A percentile compares a stretch with the other conserved stretches of the same genome.
Evolutionary conservation across 345 rosid species (phyloP).

Genomic region (Citrus mangshanensis): DNA sequence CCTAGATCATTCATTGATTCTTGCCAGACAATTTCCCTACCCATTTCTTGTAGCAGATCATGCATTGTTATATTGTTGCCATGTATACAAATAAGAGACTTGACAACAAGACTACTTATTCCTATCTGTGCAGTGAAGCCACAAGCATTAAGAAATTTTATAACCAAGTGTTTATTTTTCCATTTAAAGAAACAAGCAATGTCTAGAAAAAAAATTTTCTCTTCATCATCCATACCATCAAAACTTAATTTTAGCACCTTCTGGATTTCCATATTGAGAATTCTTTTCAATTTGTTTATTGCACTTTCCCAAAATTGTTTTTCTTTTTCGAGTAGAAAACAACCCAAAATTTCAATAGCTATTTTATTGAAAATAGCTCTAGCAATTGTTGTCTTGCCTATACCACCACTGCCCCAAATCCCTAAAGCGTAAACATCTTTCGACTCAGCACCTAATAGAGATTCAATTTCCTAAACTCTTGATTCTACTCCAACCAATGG

Average conservation of each 20-base stretch:
- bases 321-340: not conserved
- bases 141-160: not conserved
- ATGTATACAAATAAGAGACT: not conserved
- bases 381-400: no score
- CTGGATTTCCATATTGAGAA: not conserved
- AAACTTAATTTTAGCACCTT: constrained; percentile 1
- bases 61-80: constrained; percentile 2
- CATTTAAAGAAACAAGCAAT: constrained; percentile 17
- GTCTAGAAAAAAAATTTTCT: constrained; percentile 6
- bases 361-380: not conserved
- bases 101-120: not conserved
- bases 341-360: constrained; percentile 14
- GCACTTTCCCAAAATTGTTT: constrained; percentile 1
- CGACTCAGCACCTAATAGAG: no score
- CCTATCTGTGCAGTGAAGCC: not conserved
- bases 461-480: no score
- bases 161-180: no score
- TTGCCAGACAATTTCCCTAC: constrained; percentile 2
- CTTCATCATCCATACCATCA: constrained; percentile 1
- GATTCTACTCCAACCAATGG: no score
- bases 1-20: not conserved
- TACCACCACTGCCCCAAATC: no score
- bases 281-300: not conserved
- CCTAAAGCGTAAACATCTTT: no score
- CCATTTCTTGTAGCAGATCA: constrained; percentile 10